A percentile compares a stretch with the other conserved stretches of the same genome.
Evolutionary conservation across 768 basidiomycete genomes (phyloP).

Genomic region (Lyophyllum atratum): DNA sequence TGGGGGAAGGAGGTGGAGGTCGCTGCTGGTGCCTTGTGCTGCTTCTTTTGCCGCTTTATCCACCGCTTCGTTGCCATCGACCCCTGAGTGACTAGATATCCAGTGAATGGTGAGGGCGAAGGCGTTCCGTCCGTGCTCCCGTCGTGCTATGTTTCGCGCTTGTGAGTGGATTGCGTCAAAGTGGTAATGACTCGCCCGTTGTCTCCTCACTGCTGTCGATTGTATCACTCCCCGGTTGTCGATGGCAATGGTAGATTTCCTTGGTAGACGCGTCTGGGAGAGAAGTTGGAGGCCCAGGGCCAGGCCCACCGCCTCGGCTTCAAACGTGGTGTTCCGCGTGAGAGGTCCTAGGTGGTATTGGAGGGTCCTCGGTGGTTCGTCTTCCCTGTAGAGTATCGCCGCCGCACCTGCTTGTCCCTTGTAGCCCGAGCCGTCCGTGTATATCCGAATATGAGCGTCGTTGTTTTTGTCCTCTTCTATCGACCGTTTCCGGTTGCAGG

Average conservation of each 20-base stretch:
- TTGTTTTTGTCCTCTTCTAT: no score
- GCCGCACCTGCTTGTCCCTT: no score
- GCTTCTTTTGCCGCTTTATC: background rate
- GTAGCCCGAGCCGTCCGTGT: no score
- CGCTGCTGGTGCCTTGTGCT: background rate
- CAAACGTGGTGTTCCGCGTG: background rate
- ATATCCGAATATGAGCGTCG: no score
- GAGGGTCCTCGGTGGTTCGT: background rate
- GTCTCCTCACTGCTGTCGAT: background rate
- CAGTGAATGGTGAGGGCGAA: background rate
- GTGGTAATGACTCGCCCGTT: conserved; percentile 3
- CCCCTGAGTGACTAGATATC: background rate
- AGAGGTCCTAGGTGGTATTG: background rate
- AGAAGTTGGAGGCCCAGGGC: no score
- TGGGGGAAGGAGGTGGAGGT: background rate
- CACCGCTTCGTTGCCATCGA: background rate
- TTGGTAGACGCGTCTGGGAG: no score
- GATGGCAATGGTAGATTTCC: background rate
- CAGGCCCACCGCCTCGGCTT: background rate
- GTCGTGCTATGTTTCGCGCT: background rate
- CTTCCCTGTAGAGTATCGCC: background rate
- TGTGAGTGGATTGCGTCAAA: background rate
- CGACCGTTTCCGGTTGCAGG: no score
- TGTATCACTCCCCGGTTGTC: conserved; percentile 1
- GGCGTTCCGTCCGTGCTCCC: background rate